These are phyloP conservation scores for Trifolium pratense DNA, from an alignment of 306 rosid genomes.

Conservation along the genomic window DNA sequence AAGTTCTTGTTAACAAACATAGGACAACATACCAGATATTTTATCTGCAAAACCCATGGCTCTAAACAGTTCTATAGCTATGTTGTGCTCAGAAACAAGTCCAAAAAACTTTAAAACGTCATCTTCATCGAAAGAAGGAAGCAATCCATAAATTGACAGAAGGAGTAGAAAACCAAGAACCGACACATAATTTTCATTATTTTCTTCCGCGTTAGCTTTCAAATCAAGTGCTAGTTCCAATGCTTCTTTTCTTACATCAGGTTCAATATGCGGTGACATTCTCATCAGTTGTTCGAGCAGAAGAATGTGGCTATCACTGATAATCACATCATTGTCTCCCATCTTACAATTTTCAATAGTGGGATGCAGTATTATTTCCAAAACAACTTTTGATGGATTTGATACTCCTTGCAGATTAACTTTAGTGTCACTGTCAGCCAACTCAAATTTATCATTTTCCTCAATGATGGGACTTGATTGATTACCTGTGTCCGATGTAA, in stretches of 20 bases:
- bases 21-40: background rate
- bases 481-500: background rate
- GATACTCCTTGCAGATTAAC: background rate
- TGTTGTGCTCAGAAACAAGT: conserved; percentile 3
- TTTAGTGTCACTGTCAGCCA: background rate
- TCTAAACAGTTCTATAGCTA: background rate
- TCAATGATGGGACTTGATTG: background rate
- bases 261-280: conserved; percentile 12
- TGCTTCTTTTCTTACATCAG: conserved; percentile 5
- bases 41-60: conserved; percentile 22
- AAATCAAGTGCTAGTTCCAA: conserved; percentile 11
- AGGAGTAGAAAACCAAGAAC: conserved; percentile 19
- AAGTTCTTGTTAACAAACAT: background rate
- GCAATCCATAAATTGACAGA: conserved; percentile 2
- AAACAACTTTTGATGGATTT: conserved; percentile 3
- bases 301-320: conserved; percentile 30
- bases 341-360: background rate
- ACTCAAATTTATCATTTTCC: background rate
- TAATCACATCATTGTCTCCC: background rate
- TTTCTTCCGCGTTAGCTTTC: conserved; percentile 7
- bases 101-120: conserved; percentile 2
- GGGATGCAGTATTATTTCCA: conserved; percentile 1
- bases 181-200: background rate
- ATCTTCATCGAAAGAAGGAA: background rate
- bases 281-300: conserved; percentile 13